A percentile compares a stretch with the other conserved stretches of the same genome.
Evolutionary conservation across 2,329 filamentous ascomycete genomes (phyloP).

Genomic region (Capronia epimyces): DNA sequence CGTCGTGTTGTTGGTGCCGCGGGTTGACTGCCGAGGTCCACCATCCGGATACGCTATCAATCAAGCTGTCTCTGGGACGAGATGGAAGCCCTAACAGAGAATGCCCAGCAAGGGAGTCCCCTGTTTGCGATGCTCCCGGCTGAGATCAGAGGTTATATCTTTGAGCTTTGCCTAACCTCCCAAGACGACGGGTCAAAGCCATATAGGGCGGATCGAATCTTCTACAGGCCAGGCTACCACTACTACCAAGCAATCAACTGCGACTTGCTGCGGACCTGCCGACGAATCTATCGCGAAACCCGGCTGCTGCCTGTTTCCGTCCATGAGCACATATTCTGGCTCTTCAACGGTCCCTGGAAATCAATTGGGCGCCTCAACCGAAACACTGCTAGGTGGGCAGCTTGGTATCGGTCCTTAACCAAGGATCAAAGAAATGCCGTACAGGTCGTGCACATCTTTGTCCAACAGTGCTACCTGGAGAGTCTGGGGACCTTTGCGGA

Average conservation of each 20-base stretch:
- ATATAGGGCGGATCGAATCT: conserved; percentile 28
- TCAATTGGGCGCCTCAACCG: conserved; percentile 8
- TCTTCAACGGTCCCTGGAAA: conserved; percentile 26
- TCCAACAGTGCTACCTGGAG: no score
- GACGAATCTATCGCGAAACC: conserved; percentile 37
- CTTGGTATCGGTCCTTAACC: no score
- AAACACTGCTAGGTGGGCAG: conserved; percentile 9
- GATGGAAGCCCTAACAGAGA: no score
- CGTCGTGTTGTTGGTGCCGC: no score
- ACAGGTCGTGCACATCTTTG: no score
- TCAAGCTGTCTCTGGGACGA: no score
- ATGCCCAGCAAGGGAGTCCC: no score
- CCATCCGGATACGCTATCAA: no score
- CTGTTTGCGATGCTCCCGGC: no score
- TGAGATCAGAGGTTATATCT: conserved; percentile 47
- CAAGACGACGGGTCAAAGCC: conserved; percentile 24
- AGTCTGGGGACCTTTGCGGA: no score
- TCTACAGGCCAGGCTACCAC: conserved; percentile 33
- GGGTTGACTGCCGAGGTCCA: no score
- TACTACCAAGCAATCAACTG: conserved; percentile 31
- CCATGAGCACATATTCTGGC: conserved; percentile 33
- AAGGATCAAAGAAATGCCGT: no score
- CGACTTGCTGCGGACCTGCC: conserved; percentile 37
- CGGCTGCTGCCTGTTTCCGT: conserved; percentile 33
- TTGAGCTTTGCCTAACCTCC: conserved; percentile 35